These are phyloP conservation scores for Elsinoe ampelina DNA, from an alignment of 2,329 filamentous ascomycete species.

Conservation along the genomic window DNA sequence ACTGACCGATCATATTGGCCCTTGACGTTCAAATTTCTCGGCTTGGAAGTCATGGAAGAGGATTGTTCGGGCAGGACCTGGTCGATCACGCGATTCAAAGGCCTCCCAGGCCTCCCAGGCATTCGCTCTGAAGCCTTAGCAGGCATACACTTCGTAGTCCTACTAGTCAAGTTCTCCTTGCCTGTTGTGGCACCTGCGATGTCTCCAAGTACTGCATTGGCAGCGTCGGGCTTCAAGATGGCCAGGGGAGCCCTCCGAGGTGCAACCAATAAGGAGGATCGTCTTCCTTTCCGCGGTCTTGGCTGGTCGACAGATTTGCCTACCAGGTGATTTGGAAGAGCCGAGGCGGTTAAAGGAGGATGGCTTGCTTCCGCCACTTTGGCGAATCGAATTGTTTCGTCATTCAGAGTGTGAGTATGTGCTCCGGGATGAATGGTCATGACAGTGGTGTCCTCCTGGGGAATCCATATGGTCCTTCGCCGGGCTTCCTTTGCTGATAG, in stretches of 20 bases:
- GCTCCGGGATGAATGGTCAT: constrained; percentile 44
- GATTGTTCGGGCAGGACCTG: too few species aligned
- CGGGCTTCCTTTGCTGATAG: constrained; percentile 32
- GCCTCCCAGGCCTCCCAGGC: too few species aligned
- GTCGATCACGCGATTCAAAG: too few species aligned
- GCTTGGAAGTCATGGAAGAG: too few species aligned
- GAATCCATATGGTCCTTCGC: constrained; percentile 43
- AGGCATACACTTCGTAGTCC: background rate
- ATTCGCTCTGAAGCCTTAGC: background rate
- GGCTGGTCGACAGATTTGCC: background rate
- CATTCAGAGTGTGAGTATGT: constrained; percentile 22
- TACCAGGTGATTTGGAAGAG: too few species aligned
- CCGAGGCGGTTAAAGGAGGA: too few species aligned
- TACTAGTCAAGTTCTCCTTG: background rate
- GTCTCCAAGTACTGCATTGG: background rate
- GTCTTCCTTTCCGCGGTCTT: constrained; percentile 1
- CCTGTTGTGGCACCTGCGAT: constrained; percentile 9
- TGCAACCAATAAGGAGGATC: constrained; percentile 11
- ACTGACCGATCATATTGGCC: too few species aligned
- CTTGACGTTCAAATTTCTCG: too few species aligned
- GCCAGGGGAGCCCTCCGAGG: constrained; percentile 27
- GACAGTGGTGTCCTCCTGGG: constrained; percentile 42
- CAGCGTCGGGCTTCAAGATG: constrained; percentile 17
- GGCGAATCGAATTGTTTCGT: constrained; percentile 25
- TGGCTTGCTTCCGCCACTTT: background rate